A percentile compares a stretch with the other conserved stretches of the same genome.
Conservation (phyloP, 495 filamentous ascomycete genomes). For the Hyaloscypha bicolor region DNA sequence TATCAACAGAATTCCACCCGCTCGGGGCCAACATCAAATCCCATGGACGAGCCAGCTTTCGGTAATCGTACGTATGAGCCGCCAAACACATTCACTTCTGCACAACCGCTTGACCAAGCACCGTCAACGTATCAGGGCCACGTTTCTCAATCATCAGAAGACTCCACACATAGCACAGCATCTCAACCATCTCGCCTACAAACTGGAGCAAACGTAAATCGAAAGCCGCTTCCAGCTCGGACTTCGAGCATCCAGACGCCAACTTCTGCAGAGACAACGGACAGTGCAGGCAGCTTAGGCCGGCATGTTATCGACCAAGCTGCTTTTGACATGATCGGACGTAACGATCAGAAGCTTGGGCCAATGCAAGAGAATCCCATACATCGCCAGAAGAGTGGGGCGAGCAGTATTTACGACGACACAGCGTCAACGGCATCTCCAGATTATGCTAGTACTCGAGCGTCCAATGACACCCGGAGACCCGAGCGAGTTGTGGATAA, state of each 20-base stretch:
- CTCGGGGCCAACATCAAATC: background rate
- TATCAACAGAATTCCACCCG: background rate
- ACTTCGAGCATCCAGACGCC: constrained; percentile 42
- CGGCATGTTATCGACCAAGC: constrained; percentile 66
- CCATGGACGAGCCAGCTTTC: background rate
- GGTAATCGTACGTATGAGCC: constrained; percentile 19
- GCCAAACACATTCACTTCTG: constrained; percentile 12
- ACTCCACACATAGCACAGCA: constrained; percentile 21
- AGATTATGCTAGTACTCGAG: constrained; percentile 71
- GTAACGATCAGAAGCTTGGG: constrained; percentile 7
- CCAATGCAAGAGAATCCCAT: constrained; percentile 6
- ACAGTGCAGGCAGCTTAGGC: constrained; percentile 65
- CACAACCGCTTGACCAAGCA: background rate
- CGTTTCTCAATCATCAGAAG: constrained; percentile 20
- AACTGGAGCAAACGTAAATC: constrained; percentile 49
- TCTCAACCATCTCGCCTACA: constrained; percentile 42
- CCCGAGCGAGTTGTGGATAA: constrained; percentile 53
- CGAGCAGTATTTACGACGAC: constrained; percentile 50
- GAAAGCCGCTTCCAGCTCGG: constrained; percentile 66
- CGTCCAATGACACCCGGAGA: constrained; percentile 61
- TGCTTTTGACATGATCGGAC: constrained; percentile 53
- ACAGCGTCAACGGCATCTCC: constrained; percentile 48
- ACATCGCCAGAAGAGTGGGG: constrained; percentile 41
- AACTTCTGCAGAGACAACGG: constrained; percentile 36
- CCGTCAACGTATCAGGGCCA: constrained; percentile 7